phyloP scores from a whole-genome alignment of 2,329 filamentous ascomycete species.

The Nigrospora osmanthi region DNA sequence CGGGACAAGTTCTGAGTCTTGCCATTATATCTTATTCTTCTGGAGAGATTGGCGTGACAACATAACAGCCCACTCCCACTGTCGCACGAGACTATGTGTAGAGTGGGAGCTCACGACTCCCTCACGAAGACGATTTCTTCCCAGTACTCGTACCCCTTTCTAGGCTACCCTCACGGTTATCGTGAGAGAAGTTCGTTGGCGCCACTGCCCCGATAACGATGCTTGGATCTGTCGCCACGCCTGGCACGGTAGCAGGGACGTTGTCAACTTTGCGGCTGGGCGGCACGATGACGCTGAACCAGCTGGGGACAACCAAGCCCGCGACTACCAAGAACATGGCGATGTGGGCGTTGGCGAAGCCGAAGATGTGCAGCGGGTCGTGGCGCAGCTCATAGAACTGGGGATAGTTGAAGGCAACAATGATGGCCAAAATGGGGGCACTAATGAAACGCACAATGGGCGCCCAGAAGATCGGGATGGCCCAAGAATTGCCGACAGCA shows the following conservation, averaged over 20 bases:
- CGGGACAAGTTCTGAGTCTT: no score
- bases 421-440: constrained; percentile 40
- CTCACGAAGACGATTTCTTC: no score
- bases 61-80: no score
- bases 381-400: constrained; percentile 37
- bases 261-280: constrained; percentile 36
- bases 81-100: no score
- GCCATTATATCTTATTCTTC: no score
- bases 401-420: constrained; percentile 43
- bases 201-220: no score
- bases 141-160: no score
- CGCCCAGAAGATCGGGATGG: constrained; percentile 42
- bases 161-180: no score
- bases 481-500: constrained; percentile 46
- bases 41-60: no score
- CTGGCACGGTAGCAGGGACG: constrained; percentile 1
- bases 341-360: constrained; percentile 40
- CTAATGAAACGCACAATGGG: constrained; percentile 41
- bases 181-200: no score
- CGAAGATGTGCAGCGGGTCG: constrained; percentile 41
- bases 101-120: no score
- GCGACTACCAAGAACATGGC: constrained; percentile 36
- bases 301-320: constrained; percentile 43
- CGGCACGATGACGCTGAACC: constrained; percentile 45
- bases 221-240: neutral